These are phyloP conservation scores for Acanthamoeba royreba DNA, from an alignment of 208 protist genomes.

Conservation along the genomic window DNA sequence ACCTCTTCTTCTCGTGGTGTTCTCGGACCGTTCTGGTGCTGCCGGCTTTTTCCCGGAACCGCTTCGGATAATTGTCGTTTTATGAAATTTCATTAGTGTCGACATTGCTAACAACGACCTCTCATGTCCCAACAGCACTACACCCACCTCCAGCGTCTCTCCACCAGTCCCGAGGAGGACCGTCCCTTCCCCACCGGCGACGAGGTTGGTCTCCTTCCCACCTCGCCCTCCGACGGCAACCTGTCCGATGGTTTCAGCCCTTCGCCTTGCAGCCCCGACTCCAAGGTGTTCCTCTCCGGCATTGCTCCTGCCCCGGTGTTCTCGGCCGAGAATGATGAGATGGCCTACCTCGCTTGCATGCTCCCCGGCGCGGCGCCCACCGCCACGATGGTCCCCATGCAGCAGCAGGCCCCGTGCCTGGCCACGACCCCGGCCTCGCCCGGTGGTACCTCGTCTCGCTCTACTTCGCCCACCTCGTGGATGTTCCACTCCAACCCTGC, in stretches of 20 bases:
- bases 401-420: not conserved
- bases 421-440: not conserved
- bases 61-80: too few relatives aligned
- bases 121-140: not conserved
- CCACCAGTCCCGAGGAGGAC: not conserved
- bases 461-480: not conserved
- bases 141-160: not conserved
- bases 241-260: not conserved
- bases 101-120: not conserved
- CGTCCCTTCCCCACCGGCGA: not conserved
- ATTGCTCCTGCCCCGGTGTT: not conserved
- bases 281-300: not conserved
- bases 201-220: not conserved
- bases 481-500: conserved; percentile 21
- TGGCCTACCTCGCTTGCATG: not conserved
- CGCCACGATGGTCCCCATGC: not conserved
- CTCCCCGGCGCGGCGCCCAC: not conserved
- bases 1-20: too few relatives aligned
- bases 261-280: not conserved
- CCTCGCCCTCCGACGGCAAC: conserved; percentile 1
- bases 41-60: not conserved
- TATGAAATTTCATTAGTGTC: not conserved
- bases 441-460: not conserved
- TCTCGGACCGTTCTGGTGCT: not conserved
- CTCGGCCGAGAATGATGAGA: not conserved